phyloP scores from a whole-genome alignment of 768 basidiomycete genomes.

The Phanerochaete carnosa region DNA sequence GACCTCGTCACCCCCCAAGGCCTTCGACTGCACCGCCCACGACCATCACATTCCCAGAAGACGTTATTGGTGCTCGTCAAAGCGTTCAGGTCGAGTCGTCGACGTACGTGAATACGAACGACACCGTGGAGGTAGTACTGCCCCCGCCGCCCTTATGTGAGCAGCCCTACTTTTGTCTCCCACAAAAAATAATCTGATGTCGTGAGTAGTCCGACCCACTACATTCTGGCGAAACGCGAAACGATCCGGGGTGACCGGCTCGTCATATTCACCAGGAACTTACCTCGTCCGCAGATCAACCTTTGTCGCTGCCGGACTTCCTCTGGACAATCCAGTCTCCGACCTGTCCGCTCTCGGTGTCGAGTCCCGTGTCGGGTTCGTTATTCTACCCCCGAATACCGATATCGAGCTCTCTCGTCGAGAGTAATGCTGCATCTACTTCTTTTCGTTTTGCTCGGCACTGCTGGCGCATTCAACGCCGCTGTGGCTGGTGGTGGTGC shows the following conservation, averaged over 20 bases:
- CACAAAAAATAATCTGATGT: not conserved
- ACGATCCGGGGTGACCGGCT: constrained; percentile 66
- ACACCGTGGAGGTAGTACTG: not conserved
- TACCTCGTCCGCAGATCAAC: constrained; percentile 76
- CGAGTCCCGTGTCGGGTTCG: constrained; percentile 26
- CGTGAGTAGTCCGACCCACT: constrained; percentile 63
- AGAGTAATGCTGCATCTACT: not conserved
- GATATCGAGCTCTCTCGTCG: not conserved
- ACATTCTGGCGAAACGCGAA: constrained; percentile 78
- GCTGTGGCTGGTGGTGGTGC: not conserved
- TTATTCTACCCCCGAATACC: constrained; percentile 19
- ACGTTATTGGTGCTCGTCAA: too few relatives aligned
- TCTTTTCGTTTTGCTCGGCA: not conserved
- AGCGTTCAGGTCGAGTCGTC: not conserved
- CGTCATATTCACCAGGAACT: constrained; percentile 70
- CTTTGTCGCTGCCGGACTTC: constrained; percentile 74
- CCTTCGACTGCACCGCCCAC: not conserved
- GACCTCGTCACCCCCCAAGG: not conserved
- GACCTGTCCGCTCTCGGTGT: constrained; percentile 33
- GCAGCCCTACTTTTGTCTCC: not conserved
- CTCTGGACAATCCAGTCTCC: constrained; percentile 54
- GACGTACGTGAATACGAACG: not conserved
- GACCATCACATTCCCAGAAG: not conserved
- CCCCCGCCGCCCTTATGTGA: constrained; percentile 8
- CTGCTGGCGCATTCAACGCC: not conserved